Conservation (phyloP, 768 basidiomycete species). For the Phylloporus arenicola region DNA sequence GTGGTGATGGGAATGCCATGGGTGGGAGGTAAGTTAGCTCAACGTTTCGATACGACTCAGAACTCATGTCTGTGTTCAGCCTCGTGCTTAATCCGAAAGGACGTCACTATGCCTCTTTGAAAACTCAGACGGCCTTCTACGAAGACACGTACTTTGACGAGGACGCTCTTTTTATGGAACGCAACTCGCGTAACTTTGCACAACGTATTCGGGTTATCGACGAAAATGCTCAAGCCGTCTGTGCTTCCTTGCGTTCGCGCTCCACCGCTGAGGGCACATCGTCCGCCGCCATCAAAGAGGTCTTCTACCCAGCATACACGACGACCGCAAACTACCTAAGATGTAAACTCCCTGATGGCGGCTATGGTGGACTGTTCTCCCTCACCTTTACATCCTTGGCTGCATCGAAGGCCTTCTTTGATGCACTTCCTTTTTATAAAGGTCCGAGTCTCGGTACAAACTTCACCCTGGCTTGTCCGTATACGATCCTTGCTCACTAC, state of each 20-base stretch:
- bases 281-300: conserved; percentile 61
- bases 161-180: conserved; percentile 95
- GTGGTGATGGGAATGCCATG: conserved; percentile 94
- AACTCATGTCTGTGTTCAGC: conserved; percentile 36
- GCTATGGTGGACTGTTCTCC: conserved; percentile 85
- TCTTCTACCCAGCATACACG: conserved; percentile 86
- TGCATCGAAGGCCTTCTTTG: conserved; percentile 78
- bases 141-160: conserved; percentile 87
- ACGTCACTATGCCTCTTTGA: conserved; percentile 63
- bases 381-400: conserved; percentile 68
- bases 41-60: not conserved
- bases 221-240: conserved; percentile 74
- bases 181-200: conserved; percentile 92
- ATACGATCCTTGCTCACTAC: conserved; percentile 89
- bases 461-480: conserved; percentile 93
- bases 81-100: conserved; percentile 81
- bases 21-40: conserved; percentile 76
- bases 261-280: conserved; percentile 39
- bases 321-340: conserved; percentile 66
- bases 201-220: conserved; percentile 74
- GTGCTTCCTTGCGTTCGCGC: conserved; percentile 66
- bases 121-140: conserved; percentile 54
- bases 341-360: conserved; percentile 53
- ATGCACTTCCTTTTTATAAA: conserved; percentile 76
- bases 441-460: conserved; percentile 93